Conservation (phyloP, 2,329 filamentous ascomycete genomes). For the Alternaria arbusti region DNA sequence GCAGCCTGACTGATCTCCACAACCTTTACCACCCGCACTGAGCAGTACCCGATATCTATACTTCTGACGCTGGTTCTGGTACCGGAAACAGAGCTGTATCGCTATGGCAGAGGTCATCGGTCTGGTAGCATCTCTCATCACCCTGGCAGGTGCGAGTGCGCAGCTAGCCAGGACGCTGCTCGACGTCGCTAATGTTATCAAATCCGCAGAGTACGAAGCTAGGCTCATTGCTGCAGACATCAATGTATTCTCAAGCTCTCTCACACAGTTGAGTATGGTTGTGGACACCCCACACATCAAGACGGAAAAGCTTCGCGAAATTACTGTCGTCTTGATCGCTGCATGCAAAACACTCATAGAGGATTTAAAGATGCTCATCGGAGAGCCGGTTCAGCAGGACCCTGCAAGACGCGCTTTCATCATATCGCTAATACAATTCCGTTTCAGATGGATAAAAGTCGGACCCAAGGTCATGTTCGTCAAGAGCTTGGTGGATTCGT, state of each 20-base stretch:
- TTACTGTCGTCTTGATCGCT: background rate
- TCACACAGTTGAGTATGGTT: background rate
- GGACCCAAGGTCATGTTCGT: background rate
- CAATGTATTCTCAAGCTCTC: rapidly evolving
- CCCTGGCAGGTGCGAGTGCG: background rate
- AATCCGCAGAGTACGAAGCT: background rate
- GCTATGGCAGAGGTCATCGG: background rate
- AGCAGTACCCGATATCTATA: no score
- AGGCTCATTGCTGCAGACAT: background rate
- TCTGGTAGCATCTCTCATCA: background rate
- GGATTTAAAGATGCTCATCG: background rate
- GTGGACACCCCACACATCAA: background rate
- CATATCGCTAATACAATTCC: background rate
- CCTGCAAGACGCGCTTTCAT: background rate
- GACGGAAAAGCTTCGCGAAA: background rate
- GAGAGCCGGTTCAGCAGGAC: background rate
- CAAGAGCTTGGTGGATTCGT: background rate
- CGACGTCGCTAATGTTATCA: background rate
- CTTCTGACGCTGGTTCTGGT: no score
- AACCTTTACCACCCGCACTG: no score
- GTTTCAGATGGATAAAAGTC: background rate
- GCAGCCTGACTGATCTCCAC: no score
- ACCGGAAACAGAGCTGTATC: no score
- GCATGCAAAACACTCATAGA: background rate
- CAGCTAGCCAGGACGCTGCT: background rate